Conservation (phyloP, 192 early-diverging fungal genomes). For the Backusella macrospora region DNA sequence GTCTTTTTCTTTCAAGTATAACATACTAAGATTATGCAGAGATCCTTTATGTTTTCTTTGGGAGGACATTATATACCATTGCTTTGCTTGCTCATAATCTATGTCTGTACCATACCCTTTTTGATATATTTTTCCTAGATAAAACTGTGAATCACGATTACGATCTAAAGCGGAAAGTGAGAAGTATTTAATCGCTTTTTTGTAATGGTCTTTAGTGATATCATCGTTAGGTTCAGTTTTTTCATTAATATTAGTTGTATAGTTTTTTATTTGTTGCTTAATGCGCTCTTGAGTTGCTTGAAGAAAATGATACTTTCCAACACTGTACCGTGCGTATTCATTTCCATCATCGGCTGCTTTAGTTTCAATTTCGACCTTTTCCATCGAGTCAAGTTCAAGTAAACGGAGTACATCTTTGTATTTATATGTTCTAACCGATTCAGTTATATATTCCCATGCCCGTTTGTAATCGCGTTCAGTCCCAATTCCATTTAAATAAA, state of each 20-base stretch:
- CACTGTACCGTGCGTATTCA: too few relatives aligned
- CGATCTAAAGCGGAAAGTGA: neutral
- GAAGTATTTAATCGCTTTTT: neutral
- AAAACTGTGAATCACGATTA: neutral
- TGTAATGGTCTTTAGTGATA: neutral
- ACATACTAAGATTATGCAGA: neutral
- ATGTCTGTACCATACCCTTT: neutral
- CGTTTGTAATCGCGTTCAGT: neutral
- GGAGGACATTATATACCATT: neutral
- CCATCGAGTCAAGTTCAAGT: too few relatives aligned
- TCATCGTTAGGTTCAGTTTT: neutral
- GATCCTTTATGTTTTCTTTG: constrained; percentile 13
- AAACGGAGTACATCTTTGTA: too few relatives aligned
- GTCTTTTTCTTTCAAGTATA: neutral
- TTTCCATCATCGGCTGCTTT: too few relatives aligned
- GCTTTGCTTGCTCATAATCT: neutral
- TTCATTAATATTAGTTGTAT: neutral
- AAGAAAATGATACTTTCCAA: neutral
- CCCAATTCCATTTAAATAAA: neutral
- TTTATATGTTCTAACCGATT: too few relatives aligned
- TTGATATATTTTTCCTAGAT: neutral
- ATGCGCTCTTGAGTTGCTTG: neutral
- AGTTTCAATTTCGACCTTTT: too few relatives aligned
- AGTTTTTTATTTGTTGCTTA: neutral
- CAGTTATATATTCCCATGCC: neutral